Percentiles rank a stretch among this genome's conserved stretches.
Evolutionary conservation across 2,329 filamentous ascomycete genomes (phyloP).

Genomic region (Didymella segeticola): DNA sequence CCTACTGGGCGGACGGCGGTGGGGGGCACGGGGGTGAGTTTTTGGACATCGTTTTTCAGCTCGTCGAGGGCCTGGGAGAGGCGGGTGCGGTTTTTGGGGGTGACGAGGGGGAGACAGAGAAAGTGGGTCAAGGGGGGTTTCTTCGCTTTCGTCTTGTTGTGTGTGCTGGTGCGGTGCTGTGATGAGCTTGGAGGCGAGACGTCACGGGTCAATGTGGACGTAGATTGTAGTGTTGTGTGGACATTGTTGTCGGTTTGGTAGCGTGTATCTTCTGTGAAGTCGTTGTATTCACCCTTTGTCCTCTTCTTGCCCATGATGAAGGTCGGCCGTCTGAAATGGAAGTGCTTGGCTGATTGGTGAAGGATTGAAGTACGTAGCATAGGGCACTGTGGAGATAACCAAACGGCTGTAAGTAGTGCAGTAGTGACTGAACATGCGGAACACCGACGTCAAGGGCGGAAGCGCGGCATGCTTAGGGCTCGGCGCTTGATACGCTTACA

Average conservation of each 20-base stretch:
- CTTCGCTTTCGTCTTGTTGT: conserved; percentile 30
- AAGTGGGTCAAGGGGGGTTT: conserved; percentile 72
- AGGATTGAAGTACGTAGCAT: conserved; percentile 2
- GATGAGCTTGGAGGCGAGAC: conserved; percentile 19
- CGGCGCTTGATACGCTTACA: conserved; percentile 4
- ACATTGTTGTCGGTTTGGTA: conserved; percentile 36
- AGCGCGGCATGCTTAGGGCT: conserved; percentile 6
- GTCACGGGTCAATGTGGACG: conserved; percentile 12
- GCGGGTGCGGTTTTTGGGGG: conserved; percentile 65
- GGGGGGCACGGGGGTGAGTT: conserved; percentile 66
- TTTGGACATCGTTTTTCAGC: conserved; percentile 58
- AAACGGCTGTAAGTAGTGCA: background rate
- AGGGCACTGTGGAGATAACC: background rate
- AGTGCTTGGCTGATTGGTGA: background rate
- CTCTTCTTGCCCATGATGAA: conserved; percentile 42
- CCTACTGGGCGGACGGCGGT: conserved; percentile 77
- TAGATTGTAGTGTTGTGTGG: conserved; percentile 30
- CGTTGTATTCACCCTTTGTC: conserved; percentile 40
- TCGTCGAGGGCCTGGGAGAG: conserved; percentile 66
- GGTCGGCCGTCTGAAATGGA: background rate
- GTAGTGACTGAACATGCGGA: background rate
- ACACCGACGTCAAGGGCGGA: conserved; percentile 13
- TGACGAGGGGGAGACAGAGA: conserved; percentile 76
- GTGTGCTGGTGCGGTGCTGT: conserved; percentile 17
- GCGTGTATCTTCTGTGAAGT: conserved; percentile 45